Conservation (phyloP, 768 basidiomycete genomes). For the Crucibulum laeve region DNA sequence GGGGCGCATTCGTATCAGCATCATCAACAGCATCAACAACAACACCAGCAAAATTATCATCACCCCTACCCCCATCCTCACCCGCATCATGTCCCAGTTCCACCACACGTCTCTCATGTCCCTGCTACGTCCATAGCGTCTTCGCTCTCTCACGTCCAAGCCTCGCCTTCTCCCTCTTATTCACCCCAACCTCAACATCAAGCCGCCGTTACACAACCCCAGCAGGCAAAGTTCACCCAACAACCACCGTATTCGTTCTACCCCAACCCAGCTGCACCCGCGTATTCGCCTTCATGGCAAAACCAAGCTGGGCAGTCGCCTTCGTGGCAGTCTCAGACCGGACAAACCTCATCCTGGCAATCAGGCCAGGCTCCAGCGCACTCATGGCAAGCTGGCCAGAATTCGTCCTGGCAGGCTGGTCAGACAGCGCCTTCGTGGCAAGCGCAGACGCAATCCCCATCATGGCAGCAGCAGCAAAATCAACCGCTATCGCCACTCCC, state of each 20-base stretch:
- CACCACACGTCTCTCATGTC: conserved; percentile 17
- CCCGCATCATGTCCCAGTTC: conserved; percentile 15
- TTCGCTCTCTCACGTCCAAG: conserved; percentile 13
- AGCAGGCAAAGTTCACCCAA: background rate
- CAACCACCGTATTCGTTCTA: conserved; percentile 13
- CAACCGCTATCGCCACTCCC: conserved; percentile 54
- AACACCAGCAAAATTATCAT: conserved; percentile 26
- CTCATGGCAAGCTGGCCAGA: no score
- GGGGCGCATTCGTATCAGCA: background rate
- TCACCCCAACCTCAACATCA: conserved; percentile 23
- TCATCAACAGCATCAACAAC: conserved; percentile 14
- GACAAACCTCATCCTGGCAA: no score
- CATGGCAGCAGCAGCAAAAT: conserved; percentile 12
- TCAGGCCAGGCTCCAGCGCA: no score
- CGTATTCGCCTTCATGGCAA: conserved; percentile 39
- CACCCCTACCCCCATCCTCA: conserved; percentile 19
- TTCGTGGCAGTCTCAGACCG: no score
- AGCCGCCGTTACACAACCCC: conserved; percentile 20
- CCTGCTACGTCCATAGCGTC: no score
- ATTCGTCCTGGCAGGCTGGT: no score
- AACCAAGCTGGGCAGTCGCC: conserved; percentile 14
- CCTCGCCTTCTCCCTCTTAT: background rate
- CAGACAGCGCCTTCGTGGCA: conserved; percentile 48
- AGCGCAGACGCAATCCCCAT: conserved; percentile 14
- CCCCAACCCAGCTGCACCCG: conserved; percentile 29